Base-by-base conservation (phyloP, 306 rosid species). In the Trifolium subterraneum region DNA sequence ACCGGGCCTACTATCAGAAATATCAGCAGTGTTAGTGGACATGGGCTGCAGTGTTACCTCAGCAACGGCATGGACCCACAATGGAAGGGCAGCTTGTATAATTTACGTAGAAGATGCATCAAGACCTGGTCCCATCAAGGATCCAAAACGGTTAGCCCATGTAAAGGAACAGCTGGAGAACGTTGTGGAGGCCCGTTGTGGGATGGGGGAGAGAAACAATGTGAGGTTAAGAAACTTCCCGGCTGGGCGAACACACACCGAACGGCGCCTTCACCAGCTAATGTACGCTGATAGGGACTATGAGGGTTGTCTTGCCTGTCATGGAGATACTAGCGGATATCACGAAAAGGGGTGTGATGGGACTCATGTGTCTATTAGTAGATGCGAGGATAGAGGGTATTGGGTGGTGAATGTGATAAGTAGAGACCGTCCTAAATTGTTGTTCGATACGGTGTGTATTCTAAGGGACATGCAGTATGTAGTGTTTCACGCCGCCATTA, bases 241-340 rank as follows among this genome's bases (percentile, higher is more conserved):
- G 0, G 76, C 77, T 0, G 89, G 92, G 20, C 76, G 75, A 52
- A 88, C 90, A 51, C 93, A 88, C 71, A 84, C 82, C 1, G 98
- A 95, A 75, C 73, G 93, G 74, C 86, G 93, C 81, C 93, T 95
- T 18, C 98, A 92, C 89, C 98, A 95, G 83, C 56, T 95, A 64
- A 87, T 95, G 99, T 88, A 74, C 15, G 86, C 75, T 0, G 85
- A 87, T 15, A 81, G 78, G 35, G 99, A 95, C 22, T 92, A 88
- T 25, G 90, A 95, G 80, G 56, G 75, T 35, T 87, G 88, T 52
- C 66, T 50, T 0, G 87, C 89, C 0, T 84, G 92, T 1, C 81
- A 88, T 1, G 89, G 86, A 0, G 82, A 80, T 1, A 71, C 73
- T 10, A 54, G 74, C 1, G 85, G 83, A 8, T 75, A 73, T 2